Evolutionary conservation across 1,139 yeast species (phyloP), one percentile per base, ranked within the genome.

Genomic region (Candida buenavistaensis): DNA sequence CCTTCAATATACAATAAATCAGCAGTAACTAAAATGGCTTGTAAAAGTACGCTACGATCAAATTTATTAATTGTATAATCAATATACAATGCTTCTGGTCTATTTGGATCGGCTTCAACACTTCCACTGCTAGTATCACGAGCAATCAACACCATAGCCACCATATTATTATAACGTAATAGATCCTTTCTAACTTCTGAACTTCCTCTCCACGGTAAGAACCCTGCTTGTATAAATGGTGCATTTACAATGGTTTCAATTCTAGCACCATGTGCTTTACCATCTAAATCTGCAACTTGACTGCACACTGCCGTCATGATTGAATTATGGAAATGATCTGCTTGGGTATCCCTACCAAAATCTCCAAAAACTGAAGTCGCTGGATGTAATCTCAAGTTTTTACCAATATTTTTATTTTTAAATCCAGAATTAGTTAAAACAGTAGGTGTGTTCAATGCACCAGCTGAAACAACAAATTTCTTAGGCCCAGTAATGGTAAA

Each of bases 231-330:
- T 15, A 73, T 40, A 31, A 53, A 52, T 2, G 82, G 83, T 9
- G 67, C 56, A 45, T 75, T 78, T 27, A 72, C 58, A 14, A 75
- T 45, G 3, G 80, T 62, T 53, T 78, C 83, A 37, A 78, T 64
- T 51, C 69, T 72, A 9, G 80, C 75, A 2, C 84, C 84, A 48
- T 77, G 80, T 3, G 67, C 76, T 41, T 67, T 58, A 2, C 82
- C 82, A 49, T 78, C 82, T 23, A 75, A 46, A 44, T 78, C 77
- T 37, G 68, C 79, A 19, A 58, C 66, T 48, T 74, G 67, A 11
- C 68, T 62, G 50, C 75, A 64, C 1, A 76, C 78, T 0, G 78
- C 48, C 0, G 82, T 75, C 70, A 78, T 61, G 35, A 78, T 75
- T 1, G 81, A 59, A 30, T 68, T 59, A 16, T 64, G 51, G 41